These are phyloP conservation scores for Fusarium bulbicola DNA, from an alignment of 2,329 filamentous ascomycete species.

Conservation along the genomic window DNA sequence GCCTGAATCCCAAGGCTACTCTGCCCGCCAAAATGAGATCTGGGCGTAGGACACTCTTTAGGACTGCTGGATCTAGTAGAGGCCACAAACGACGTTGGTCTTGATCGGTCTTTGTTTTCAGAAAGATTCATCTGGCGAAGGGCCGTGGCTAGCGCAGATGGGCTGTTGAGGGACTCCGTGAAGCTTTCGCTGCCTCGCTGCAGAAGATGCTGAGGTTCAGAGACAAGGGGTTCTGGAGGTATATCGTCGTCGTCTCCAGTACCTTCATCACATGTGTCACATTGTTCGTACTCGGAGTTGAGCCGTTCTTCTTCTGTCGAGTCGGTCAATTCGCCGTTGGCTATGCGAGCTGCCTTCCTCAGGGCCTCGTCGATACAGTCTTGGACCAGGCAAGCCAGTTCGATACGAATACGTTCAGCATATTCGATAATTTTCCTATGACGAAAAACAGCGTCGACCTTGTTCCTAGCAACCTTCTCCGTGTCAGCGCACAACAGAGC, in stretches of 20 bases:
- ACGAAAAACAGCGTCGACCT: constrained; percentile 91
- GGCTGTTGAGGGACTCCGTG: constrained; percentile 44
- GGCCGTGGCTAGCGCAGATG: constrained; percentile 66
- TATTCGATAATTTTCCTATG: constrained; percentile 96
- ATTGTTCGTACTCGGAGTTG: constrained; percentile 41
- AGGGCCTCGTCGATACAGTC: constrained; percentile 95
- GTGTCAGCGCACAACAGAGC: constrained; percentile 90
- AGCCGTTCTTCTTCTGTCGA: constrained; percentile 70
- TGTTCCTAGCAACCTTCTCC: constrained; percentile 81
- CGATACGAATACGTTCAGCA: constrained; percentile 91
- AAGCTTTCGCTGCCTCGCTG: constrained; percentile 25
- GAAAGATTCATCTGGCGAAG: constrained; percentile 54
- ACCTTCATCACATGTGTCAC: constrained; percentile 50
- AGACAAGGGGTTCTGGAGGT: constrained; percentile 20
- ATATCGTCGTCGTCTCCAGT: constrained; percentile 34
- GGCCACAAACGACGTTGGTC: constrained; percentile 62
- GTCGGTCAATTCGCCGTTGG: constrained; percentile 84
- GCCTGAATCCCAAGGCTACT: constrained; percentile 64
- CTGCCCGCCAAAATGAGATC: constrained; percentile 74
- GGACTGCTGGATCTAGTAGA: constrained; percentile 92
- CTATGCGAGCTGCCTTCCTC: constrained; percentile 87
- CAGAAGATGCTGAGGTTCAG: constrained; percentile 20
- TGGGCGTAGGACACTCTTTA: constrained; percentile 87
- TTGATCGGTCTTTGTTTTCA: constrained; percentile 52
- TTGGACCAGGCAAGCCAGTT: constrained; percentile 91